These are phyloP conservation scores for Starmera stellimalicola DNA, from an alignment of 1,139 yeast species.

Conservation along the genomic window DNA sequence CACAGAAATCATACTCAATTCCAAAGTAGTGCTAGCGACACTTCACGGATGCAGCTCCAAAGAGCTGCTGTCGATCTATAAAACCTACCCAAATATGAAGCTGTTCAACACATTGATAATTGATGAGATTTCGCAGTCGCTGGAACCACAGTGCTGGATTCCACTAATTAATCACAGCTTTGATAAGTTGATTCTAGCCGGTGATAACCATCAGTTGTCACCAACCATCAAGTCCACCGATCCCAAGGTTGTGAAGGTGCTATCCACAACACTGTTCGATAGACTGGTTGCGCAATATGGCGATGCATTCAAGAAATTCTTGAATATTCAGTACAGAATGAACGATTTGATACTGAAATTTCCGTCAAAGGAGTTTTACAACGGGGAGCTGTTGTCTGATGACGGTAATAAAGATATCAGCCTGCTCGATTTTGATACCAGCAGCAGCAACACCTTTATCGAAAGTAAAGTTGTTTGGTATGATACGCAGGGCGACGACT, in stretches of 20 bases:
- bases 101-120: slow-evolving; percentile 77
- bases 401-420: slow-evolving; percentile 43
- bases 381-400: slow-evolving; percentile 53
- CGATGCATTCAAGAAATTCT: slow-evolving; percentile 40
- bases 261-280: slow-evolving; percentile 72
- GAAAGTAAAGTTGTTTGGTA: slow-evolving; percentile 57
- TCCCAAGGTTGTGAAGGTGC: slow-evolving; percentile 23
- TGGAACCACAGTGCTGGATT: slow-evolving; percentile 97
- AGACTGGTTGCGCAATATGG: slow-evolving; percentile 49
- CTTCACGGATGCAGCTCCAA: slow-evolving; percentile 81
- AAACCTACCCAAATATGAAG: slow-evolving; percentile 8
- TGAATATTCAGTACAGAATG: slow-evolving; percentile 85
- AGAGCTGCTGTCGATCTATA: slow-evolving; percentile 45
- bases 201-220: slow-evolving; percentile 83
- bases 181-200: slow-evolving; percentile 61
- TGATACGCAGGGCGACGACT: slow-evolving; percentile 91
- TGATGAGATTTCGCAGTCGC: slow-evolving; percentile 90
- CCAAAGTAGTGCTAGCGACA: slow-evolving; percentile 72
- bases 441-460: slow-evolving; percentile 35
- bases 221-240: slow-evolving; percentile 52
- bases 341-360: slow-evolving; percentile 68
- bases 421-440: slow-evolving; percentile 48
- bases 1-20: slow-evolving; percentile 44
- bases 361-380: slow-evolving; percentile 62
- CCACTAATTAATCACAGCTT: slow-evolving; percentile 68